phyloP scores from a whole-genome alignment of 1,139 yeast species.

The Geotrichum australiense region DNA sequence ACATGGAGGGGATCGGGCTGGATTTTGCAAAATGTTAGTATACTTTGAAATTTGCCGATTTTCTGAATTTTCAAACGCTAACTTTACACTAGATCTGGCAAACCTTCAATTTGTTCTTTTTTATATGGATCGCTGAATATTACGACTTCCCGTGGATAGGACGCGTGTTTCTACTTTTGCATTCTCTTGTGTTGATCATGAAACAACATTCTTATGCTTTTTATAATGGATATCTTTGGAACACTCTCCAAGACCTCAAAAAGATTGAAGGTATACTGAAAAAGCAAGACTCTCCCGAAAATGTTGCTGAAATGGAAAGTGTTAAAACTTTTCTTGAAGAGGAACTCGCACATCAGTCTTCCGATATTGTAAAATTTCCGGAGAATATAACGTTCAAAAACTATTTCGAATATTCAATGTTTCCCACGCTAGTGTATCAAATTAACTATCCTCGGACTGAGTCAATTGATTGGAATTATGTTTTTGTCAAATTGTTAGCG shows the following conservation, averaged over 20 bases:
- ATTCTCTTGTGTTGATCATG: conserved; percentile 81
- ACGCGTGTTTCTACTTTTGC: conserved; percentile 70
- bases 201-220: conserved; percentile 87
- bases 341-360: conserved; percentile 30
- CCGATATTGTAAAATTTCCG: conserved; percentile 48
- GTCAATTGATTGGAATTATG: conserved; percentile 61
- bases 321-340: conserved; percentile 16
- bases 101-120: conserved; percentile 40
- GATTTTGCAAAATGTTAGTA: conserved; percentile 42
- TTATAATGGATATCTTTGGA: conserved; percentile 85
- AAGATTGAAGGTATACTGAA: conserved; percentile 37
- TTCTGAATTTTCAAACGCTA: not conserved
- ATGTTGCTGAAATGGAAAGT: conserved; percentile 15
- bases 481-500: conserved; percentile 64
- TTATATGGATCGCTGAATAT: conserved; percentile 47
- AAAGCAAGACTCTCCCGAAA: conserved; percentile 13
- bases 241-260: conserved; percentile 48
- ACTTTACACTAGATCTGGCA: conserved; percentile 44
- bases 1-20: conserved; percentile 60
- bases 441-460: conserved; percentile 71
- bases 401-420: conserved; percentile 75
- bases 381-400: conserved; percentile 56
- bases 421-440: conserved; percentile 71
- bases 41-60: not conserved
- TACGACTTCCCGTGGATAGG: conserved; percentile 76